A percentile compares a stretch with the other conserved stretches of the same genome.
Evolutionary conservation across 2,329 filamentous ascomycete species (phyloP).

Genomic region (Neonectria punicea): DNA sequence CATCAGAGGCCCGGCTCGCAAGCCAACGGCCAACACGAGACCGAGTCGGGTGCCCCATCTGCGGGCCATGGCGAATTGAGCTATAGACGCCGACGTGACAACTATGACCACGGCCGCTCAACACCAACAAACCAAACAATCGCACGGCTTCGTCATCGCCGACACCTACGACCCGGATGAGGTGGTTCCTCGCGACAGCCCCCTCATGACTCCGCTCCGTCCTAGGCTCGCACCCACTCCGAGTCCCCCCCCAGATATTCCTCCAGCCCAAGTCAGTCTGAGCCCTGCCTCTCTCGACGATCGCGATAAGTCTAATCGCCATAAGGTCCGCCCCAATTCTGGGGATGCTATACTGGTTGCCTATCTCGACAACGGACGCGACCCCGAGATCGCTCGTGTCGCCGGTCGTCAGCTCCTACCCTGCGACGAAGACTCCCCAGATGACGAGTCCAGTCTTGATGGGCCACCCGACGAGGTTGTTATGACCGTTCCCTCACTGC

Average conservation of each 20-base stretch:
- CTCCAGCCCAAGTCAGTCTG: conserved; percentile 49
- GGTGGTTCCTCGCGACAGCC: conserved; percentile 53
- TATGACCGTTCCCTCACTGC: conserved; percentile 42
- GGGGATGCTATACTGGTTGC: conserved; percentile 75
- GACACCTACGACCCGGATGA: conserved; percentile 59
- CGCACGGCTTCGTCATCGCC: conserved; percentile 39
- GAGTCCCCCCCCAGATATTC: conserved; percentile 51
- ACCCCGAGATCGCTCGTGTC: conserved; percentile 70
- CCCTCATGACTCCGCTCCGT: conserved; percentile 50
- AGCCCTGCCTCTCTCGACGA: conserved; percentile 43
- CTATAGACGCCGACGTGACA: conserved; percentile 43
- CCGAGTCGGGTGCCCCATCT: conserved; percentile 24
- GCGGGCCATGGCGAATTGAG: conserved; percentile 50
- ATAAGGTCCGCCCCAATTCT: conserved; percentile 65
- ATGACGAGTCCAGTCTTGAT: conserved; percentile 34
- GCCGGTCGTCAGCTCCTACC: conserved; percentile 66
- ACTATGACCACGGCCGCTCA: conserved; percentile 49
- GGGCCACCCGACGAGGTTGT: conserved; percentile 24
- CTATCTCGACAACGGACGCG: conserved; percentile 70
- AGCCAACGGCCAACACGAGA: conserved; percentile 24
- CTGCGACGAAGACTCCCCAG: conserved; percentile 49
- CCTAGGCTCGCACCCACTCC: conserved; percentile 47
- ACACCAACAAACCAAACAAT: conserved; percentile 46
- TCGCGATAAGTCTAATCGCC: conserved; percentile 62
- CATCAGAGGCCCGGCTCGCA: conserved; percentile 21